Percentiles rank a stretch among this genome's conserved stretches.
Conservation (phyloP, 2,329 filamentous ascomycete species). For the Paecilomyces variotii region DNA sequence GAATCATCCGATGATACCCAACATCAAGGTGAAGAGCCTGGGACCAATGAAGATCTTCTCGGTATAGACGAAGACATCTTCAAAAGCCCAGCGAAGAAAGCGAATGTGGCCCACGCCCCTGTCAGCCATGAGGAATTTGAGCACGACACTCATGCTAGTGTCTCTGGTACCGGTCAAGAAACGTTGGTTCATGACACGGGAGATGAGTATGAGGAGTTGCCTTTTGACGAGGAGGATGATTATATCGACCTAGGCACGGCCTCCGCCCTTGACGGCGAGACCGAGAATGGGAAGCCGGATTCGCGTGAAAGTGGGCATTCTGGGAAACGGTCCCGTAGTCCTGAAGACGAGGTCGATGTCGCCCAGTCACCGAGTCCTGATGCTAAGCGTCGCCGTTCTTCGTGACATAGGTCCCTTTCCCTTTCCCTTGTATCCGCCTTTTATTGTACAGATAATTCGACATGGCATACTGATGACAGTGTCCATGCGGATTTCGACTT, state of each 20-base stretch:
- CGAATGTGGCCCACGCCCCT: background rate
- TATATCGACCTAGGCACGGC: conserved; percentile 28
- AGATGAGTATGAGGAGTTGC: conserved; percentile 16
- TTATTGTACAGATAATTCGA: background rate
- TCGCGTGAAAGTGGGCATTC: conserved; percentile 12
- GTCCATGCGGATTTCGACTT: background rate
- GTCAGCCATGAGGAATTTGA: conserved; percentile 8
- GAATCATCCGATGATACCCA: conserved; percentile 1
- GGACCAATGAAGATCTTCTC: conserved; percentile 19
- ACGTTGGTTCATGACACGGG: background rate
- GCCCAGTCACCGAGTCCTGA: conserved; percentile 26
- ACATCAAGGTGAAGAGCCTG: conserved; percentile 5
- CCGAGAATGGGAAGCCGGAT: conserved; percentile 11
- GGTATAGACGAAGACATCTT: conserved; percentile 25
- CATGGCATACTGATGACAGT: background rate
- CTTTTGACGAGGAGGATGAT: conserved; percentile 29
- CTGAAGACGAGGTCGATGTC: conserved; percentile 26
- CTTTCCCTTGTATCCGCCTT: background rate
- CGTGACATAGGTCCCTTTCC: conserved; percentile 16
- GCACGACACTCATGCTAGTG: conserved; percentile 11
- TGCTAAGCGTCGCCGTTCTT: conserved; percentile 47
- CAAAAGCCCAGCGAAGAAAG: conserved; percentile 15
- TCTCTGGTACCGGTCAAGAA: conserved; percentile 4
- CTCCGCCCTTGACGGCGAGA: conserved; percentile 13
- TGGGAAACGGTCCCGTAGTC: conserved; percentile 27